A percentile compares a stretch with the other conserved stretches of the same genome.
These are phyloP conservation scores for Coccomyxa subellipsoidea DNA, from an alignment of 163 green algal genomes.

Conservation along the genomic window DNA sequence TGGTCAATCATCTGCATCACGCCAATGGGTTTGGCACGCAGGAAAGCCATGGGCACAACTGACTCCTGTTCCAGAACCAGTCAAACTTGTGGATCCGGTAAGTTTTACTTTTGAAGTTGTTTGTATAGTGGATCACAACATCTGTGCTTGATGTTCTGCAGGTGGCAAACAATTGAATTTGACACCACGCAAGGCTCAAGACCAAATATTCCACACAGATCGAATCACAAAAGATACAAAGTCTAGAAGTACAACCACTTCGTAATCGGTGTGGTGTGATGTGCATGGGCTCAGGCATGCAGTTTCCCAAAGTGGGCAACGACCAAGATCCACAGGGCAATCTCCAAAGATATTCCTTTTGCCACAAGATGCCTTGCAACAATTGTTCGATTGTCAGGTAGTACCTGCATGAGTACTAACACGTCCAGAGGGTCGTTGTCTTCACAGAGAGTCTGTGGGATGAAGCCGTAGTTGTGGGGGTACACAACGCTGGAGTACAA, in stretches of 20 bases:
- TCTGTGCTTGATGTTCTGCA: too few species aligned
- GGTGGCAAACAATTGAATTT: too few species aligned
- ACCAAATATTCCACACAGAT: too few species aligned
- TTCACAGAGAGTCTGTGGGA: slow-evolving; percentile 59
- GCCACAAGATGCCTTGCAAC: not conserved
- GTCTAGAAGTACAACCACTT: too few species aligned
- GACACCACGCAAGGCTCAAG: too few species aligned
- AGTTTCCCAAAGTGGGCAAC: too few species aligned
- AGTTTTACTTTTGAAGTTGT: too few species aligned
- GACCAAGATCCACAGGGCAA: not conserved
- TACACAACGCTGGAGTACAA: slow-evolving; percentile 90
- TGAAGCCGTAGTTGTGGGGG: slow-evolving; percentile 79
- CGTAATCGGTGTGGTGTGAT: too few species aligned
- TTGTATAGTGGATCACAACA: too few species aligned
- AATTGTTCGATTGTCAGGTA: not conserved
- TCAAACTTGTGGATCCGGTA: too few species aligned
- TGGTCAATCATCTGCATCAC: slow-evolving; percentile 96
- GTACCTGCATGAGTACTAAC: slow-evolving; percentile 89
- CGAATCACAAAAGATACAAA: too few species aligned
- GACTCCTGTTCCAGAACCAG: slow-evolving; percentile 75
- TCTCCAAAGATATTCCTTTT: not conserved
- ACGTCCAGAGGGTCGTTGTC: slow-evolving; percentile 94
- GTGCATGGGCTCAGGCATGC: too few species aligned
- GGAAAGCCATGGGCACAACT: slow-evolving; percentile 87
- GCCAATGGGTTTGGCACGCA: slow-evolving; percentile 87